phyloP scores from a whole-genome alignment of 345 rosid species.

The Microcos paniculata region DNA sequence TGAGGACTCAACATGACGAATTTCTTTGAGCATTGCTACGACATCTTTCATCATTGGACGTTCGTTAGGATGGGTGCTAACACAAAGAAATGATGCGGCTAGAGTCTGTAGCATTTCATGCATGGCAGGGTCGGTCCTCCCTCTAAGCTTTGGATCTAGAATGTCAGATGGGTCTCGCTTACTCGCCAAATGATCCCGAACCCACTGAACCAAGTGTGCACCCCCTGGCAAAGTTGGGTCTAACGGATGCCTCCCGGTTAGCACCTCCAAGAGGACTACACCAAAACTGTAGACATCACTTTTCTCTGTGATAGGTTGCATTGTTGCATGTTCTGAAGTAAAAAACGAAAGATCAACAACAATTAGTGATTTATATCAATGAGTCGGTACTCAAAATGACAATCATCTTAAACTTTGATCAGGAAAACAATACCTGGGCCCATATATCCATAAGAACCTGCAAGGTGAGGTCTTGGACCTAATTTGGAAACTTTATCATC shows the following conservation, averaged over 20 bases:
- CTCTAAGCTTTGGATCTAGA: conserved; percentile 74
- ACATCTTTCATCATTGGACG: conserved; percentile 89
- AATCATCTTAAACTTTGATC: background rate
- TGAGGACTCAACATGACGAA: conserved; percentile 49
- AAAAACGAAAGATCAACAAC: background rate
- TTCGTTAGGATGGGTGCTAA: conserved; percentile 53
- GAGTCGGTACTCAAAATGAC: background rate
- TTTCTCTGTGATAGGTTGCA: conserved; percentile 74
- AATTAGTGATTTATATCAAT: background rate
- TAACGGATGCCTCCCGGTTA: conserved; percentile 89
- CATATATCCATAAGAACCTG: conserved; percentile 98
- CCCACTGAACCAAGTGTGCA: conserved; percentile 87
- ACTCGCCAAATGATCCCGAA: conserved; percentile 66
- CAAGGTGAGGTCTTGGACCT: conserved; percentile 64
- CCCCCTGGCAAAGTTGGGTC: conserved; percentile 88
- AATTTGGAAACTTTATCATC: conserved; percentile 39
- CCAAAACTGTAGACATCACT: conserved; percentile 96
- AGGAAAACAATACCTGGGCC: conserved; percentile 67
- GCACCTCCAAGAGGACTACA: conserved; percentile 71
- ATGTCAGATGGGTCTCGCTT: conserved; percentile 59
- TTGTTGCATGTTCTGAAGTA: conserved; percentile 71
- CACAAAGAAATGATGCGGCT: conserved; percentile 82
- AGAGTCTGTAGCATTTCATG: conserved; percentile 92
- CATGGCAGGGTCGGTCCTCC: conserved; percentile 73
- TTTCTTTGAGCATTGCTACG: conserved; percentile 91